Percentiles rank a stretch among this genome's conserved stretches.
Evolutionary conservation across 306 rosid genomes (phyloP).

Genomic region (Cucumis sativus): DNA sequence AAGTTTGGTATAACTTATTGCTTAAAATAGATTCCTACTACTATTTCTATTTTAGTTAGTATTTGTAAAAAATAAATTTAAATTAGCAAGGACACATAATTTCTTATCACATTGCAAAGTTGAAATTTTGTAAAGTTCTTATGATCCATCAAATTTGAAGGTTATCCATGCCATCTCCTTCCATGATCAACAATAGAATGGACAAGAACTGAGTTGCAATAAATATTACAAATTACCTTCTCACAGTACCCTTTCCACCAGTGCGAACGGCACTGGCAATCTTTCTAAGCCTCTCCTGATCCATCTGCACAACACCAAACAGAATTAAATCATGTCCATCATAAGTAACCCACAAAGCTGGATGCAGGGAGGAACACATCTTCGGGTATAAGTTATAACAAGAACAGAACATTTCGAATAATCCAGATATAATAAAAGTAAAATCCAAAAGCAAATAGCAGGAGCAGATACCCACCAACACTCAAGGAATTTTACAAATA

Average conservation of each 20-base stretch:
- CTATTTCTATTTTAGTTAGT: not conserved
- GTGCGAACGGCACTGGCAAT: conserved; percentile 97
- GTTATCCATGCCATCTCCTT: not conserved
- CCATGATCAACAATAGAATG: not conserved
- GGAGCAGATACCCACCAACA: not conserved
- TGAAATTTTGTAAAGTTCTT: not conserved
- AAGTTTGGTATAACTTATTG: not conserved
- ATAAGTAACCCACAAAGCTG: not conserved
- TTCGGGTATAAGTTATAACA: not conserved
- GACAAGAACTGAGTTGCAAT: not conserved
- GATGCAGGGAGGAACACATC: not conserved
- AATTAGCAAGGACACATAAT: not conserved
- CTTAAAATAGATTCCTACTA: not conserved
- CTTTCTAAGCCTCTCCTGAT: conserved; percentile 70
- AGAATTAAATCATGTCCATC: not conserved
- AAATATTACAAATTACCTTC: conserved; percentile 36
- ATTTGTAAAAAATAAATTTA: not conserved
- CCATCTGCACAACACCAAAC: conserved; percentile 37
- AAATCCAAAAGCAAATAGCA: not conserved
- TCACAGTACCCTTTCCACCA: conserved; percentile 89
- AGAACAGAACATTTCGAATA: not conserved
- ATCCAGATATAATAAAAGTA: not conserved
- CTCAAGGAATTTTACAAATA: not conserved
- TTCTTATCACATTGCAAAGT: not conserved
- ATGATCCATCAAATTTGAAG: not conserved